phyloP scores from a whole-genome alignment of 1,139 yeast species.

The Pichia sp. region DNA sequence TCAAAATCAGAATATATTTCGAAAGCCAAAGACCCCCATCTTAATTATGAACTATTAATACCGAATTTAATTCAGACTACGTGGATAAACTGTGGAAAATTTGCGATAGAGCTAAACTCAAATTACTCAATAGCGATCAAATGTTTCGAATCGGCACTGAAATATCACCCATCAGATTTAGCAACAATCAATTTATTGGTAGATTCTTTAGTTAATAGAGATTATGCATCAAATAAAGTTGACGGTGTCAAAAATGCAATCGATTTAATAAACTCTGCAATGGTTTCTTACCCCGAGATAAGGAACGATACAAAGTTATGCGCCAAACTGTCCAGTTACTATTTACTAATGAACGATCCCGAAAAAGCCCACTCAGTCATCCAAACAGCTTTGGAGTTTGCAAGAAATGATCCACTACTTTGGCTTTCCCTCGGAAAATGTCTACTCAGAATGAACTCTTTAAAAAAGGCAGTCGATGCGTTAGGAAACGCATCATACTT shows the following conservation, averaged over 20 bases:
- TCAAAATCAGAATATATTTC: background rate
- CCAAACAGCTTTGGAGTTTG: conserved; percentile 41
- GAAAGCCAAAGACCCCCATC: background rate
- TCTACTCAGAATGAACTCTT: conserved; percentile 39
- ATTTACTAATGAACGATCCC: conserved; percentile 42
- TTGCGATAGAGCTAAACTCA: conserved; percentile 44
- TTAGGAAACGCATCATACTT: conserved; percentile 35
- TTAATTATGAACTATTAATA: background rate
- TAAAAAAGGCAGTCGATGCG: conserved; percentile 44
- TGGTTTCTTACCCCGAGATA: conserved; percentile 37
- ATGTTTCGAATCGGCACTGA: conserved; percentile 45
- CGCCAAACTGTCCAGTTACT: conserved; percentile 49
- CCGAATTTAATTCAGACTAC: conserved; percentile 26
- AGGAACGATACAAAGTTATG: conserved; percentile 38
- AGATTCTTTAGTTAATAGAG: conserved; percentile 12
- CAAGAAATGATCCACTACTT: conserved; percentile 41
- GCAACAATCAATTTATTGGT: conserved; percentile 43
- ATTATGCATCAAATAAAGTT: conserved; percentile 33
- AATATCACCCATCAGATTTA: conserved; percentile 40
- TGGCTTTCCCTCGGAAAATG: conserved; percentile 47
- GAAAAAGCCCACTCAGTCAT: conserved; percentile 51
- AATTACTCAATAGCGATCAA: conserved; percentile 40
- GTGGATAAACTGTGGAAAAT: conserved; percentile 49
- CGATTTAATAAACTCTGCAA: conserved; percentile 40
- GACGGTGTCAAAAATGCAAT: conserved; percentile 43